phyloP scores from a whole-genome alignment of 805 yeast species.

The Lipomyces lipofer region DNA sequence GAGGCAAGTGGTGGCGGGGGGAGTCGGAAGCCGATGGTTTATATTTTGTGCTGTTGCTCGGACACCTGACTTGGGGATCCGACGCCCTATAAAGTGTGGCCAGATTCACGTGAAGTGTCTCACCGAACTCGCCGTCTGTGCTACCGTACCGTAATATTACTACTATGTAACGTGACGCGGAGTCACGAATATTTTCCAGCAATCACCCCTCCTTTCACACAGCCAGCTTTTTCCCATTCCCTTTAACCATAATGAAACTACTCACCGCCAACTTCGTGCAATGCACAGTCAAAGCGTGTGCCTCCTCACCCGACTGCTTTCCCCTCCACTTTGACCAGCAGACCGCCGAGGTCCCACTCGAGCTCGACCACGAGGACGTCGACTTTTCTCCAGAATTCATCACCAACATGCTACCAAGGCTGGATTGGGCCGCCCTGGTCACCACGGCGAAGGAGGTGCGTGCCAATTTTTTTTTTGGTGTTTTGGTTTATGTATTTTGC shows the following conservation, averaged over 20 bases:
- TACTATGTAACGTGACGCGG: not conserved
- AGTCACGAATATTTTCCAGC: no score
- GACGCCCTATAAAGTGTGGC: no score
- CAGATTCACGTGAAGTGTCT: not conserved
- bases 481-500: no score
- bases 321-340: slow-evolving; percentile 67
- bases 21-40: no score
- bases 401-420: slow-evolving; percentile 68
- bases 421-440: slow-evolving; percentile 86
- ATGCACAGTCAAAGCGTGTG: slow-evolving; percentile 86
- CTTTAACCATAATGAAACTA: slow-evolving; percentile 68
- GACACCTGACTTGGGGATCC: no score
- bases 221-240: not conserved
- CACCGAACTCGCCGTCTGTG: no score
- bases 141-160: no score
- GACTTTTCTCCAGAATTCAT: slow-evolving; percentile 85
- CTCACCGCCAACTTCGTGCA: slow-evolving; percentile 95
- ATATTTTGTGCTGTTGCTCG: no score
- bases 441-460: slow-evolving; percentile 68
- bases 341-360: slow-evolving; percentile 44
- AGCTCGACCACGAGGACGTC: slow-evolving; percentile 69
- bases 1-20: no score
- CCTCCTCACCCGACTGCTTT: slow-evolving; percentile 68
- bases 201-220: not conserved
- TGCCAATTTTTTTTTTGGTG: not conserved